Base-by-base conservation (phyloP, 257 asterid species). In the Gentiana macrophylla region DNA sequence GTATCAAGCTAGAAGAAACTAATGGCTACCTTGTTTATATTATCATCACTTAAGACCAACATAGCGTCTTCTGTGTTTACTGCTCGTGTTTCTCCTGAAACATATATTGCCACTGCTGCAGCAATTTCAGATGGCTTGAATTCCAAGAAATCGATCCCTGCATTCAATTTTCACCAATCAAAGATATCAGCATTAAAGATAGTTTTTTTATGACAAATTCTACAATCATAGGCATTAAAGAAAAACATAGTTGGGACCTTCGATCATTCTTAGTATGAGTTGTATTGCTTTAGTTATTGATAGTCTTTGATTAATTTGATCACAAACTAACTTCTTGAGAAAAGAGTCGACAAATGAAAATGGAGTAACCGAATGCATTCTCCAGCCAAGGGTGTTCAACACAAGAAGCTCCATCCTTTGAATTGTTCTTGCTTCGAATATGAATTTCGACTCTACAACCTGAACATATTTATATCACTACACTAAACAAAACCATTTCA, bases 331-430 rank as follows among this genome's bases (percentile, higher is more conserved):
- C 66, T 68, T 76, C 57, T 45, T 51, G 33, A 76, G 53, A 57
- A 72, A 76, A 69, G 65, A 43, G 59, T 76, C 76, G 2, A 72
- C 37, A 67, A 62, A 76, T 7, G 81, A 76, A 47, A 76, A 72
- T 41, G 81, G 81, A 7, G 81, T 76, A 56, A 76, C 37, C 12
- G 81, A 59, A 34, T 69, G 75, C 79, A 76, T 72, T 57, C 79
- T 69, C 79, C 79, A 76, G 50, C 72, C 66, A 50, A 76, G 50
- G 6, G 78, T 66, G 63, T 57, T 60, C 67, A 76, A 56, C 62
- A 76, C 81, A 59, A 69, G 69, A 36, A 76, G 73, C 71, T 76
- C 81, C 81, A 72, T 76, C 62, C 67, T 67, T 61, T 72, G 75
- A 50, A 76, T 67, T 11, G 78, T 72, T 72, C 57, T 72, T 34